These are phyloP conservation scores for Candida loeiensis DNA, from an alignment of 805 yeast species.

Conservation along the genomic window DNA sequence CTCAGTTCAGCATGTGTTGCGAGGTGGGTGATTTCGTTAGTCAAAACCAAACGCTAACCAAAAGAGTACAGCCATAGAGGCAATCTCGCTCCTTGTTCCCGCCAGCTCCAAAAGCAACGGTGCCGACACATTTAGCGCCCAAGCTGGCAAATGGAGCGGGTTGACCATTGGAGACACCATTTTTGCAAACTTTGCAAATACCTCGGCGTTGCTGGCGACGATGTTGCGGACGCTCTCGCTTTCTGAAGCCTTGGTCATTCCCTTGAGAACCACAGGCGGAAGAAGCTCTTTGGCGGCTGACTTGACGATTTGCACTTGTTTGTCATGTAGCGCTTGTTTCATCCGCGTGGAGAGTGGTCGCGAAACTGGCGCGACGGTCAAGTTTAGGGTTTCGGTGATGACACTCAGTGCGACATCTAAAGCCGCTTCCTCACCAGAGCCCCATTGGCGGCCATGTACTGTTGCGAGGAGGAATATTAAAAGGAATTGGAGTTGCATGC, in stretches of 20 bases:
- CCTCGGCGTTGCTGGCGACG: slow-evolving; percentile 3
- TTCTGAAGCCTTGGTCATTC: slow-evolving; percentile 1
- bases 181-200: slow-evolving; percentile 3
- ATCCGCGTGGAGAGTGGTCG: slow-evolving; percentile 1
- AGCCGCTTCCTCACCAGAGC: neutral
- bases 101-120: neutral
- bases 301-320: slow-evolving; percentile 4
- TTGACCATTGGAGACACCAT: slow-evolving; percentile 2
- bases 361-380: neutral
- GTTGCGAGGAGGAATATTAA: too few species aligned
- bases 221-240: slow-evolving; percentile 1
- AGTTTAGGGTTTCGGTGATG: neutral
- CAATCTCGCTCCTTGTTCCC: neutral
- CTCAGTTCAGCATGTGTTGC: too few species aligned
- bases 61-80: too few species aligned
- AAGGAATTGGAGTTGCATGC: too few species aligned
- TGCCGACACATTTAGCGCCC: neutral
- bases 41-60: too few species aligned
- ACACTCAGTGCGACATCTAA: slow-evolving; percentile 1
- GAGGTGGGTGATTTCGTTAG: too few species aligned
- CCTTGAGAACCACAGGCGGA: slow-evolving; percentile 6
- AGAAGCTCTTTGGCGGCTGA: slow-evolving; percentile 3
- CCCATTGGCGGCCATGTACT: neutral
- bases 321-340: neutral
- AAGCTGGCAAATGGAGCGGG: neutral